phyloP scores from a whole-genome alignment of 352 stramenopile genomes.

The Globisporangium mamillatum region DNA sequence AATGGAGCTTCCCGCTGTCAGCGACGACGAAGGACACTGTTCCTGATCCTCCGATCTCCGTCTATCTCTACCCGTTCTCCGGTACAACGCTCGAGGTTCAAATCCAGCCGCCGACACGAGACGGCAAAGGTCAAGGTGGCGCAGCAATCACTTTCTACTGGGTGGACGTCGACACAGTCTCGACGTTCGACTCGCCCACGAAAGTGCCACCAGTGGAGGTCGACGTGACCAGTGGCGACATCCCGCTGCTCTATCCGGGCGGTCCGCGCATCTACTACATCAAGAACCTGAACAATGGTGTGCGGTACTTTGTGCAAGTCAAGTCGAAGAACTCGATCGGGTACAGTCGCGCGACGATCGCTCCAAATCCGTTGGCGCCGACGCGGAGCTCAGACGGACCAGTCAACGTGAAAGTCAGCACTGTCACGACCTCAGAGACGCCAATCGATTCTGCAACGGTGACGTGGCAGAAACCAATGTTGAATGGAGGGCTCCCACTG shows the following conservation, averaged over 20 bases:
- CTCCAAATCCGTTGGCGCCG: slow-evolving; percentile 52
- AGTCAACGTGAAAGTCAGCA: slow-evolving; percentile 61
- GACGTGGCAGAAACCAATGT: slow-evolving; percentile 61
- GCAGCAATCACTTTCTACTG: slow-evolving; percentile 51
- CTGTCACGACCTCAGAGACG: slow-evolving; percentile 30
- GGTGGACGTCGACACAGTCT: slow-evolving; percentile 68
- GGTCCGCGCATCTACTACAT: slow-evolving; percentile 73
- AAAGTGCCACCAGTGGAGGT: slow-evolving; percentile 49
- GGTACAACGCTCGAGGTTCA: slow-evolving; percentile 68
- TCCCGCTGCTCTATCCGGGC: slow-evolving; percentile 54
- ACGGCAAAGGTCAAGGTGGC: slow-evolving; percentile 52
- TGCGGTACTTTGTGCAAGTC: slow-evolving; percentile 85
- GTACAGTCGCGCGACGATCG: slow-evolving; percentile 60
- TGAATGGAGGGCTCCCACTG: slow-evolving; percentile 58
- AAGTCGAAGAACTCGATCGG: slow-evolving; percentile 70
- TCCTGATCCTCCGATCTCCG: slow-evolving; percentile 63
- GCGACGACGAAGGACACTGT: slow-evolving; percentile 80
- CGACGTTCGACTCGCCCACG: slow-evolving; percentile 63
- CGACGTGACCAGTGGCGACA: slow-evolving; percentile 16
- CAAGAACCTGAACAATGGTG: slow-evolving; percentile 61
- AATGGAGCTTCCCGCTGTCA: slow-evolving; percentile 85
- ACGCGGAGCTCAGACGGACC: slow-evolving; percentile 45
- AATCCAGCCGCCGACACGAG: slow-evolving; percentile 61
- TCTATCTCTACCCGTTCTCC: slow-evolving; percentile 59
- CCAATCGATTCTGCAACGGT: slow-evolving; percentile 65